Evolutionary conservation across 441 rosid genomes (phyloP).

Genomic region (Bruguiera hainesii): DNA sequence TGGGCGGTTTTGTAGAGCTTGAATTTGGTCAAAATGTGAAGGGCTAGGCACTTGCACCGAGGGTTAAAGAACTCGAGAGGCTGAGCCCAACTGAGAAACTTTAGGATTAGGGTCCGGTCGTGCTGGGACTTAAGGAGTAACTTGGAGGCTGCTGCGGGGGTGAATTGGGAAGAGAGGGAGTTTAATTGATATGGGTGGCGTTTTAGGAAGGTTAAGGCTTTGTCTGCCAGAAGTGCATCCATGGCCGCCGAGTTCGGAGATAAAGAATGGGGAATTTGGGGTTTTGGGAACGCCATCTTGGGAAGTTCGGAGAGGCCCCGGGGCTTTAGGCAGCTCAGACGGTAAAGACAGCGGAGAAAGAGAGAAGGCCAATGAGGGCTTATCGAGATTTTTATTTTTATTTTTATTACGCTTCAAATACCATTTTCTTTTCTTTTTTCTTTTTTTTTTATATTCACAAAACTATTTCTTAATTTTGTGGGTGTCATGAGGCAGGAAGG

Average conservation of each 20-base stretch:
- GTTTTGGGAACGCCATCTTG: slow-evolving; percentile 41
- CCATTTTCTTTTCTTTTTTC: too few relatives aligned
- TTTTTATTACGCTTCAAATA: too few relatives aligned
- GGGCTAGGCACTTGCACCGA: slow-evolving; percentile 63
- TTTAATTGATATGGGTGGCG: slow-evolving; percentile 65
- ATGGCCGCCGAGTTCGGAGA: slow-evolving; percentile 34
- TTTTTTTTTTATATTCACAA: too few relatives aligned
- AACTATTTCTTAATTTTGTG: too few relatives aligned
- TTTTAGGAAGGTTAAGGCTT: slow-evolving; percentile 53
- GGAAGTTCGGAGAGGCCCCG: not conserved
- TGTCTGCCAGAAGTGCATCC: slow-evolving; percentile 50
- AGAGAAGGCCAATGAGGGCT: too few relatives aligned
- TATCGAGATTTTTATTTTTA: too few relatives aligned
- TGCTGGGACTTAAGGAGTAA: slow-evolving; percentile 59
- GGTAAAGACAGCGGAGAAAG: not conserved
- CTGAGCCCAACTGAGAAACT: slow-evolving; percentile 65
- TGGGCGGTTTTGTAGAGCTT: slow-evolving; percentile 78
- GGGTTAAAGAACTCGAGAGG: slow-evolving; percentile 59
- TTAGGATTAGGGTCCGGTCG: slow-evolving; percentile 49
- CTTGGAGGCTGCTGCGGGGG: slow-evolving; percentile 60
- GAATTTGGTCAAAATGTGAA: slow-evolving; percentile 77
- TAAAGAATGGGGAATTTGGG: slow-evolving; percentile 38
- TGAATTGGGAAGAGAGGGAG: slow-evolving; percentile 46
- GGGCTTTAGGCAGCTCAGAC: not conserved
- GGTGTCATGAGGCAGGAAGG: too few relatives aligned